Conservation (phyloP, 345 rosid species). For the Gossypium herbaceum region DNA sequence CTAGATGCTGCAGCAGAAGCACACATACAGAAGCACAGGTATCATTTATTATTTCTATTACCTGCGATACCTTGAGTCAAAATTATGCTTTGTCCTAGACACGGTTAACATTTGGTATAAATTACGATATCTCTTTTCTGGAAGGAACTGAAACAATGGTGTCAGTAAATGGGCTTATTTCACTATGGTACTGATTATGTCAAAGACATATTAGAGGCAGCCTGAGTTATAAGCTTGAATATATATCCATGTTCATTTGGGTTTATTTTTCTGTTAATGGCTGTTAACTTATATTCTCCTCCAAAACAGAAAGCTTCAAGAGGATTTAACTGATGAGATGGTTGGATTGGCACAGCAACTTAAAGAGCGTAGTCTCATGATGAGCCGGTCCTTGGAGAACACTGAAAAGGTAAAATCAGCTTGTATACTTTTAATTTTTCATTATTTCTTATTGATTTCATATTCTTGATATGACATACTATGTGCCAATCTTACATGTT, state of each 20-base stretch:
- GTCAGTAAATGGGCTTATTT: background rate
- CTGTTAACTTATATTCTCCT: background rate
- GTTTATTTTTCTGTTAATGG: background rate
- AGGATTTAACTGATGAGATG: conserved; percentile 89
- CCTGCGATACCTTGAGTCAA: background rate
- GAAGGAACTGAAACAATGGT: background rate
- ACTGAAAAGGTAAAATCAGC: conserved; percentile 60
- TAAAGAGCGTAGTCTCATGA: conserved; percentile 79
- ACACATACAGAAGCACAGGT: conserved; percentile 85
- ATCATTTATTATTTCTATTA: conserved; percentile 2
- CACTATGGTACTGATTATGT: background rate
- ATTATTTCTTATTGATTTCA: background rate
- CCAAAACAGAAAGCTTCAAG: conserved; percentile 65
- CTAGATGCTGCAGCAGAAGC: conserved; percentile 64
- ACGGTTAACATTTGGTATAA: background rate
- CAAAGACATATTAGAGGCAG: background rate
- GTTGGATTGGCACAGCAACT: conserved; percentile 83
- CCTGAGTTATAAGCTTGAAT: background rate
- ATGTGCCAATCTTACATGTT: background rate
- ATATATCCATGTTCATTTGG: background rate
- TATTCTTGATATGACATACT: background rate
- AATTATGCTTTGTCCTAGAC: background rate
- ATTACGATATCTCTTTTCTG: background rate
- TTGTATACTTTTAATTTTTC: background rate
- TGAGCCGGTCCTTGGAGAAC: conserved; percentile 69